phyloP scores from a whole-genome alignment of 1,139 yeast species.

The Yamadazyma membranifaciens region DNA sequence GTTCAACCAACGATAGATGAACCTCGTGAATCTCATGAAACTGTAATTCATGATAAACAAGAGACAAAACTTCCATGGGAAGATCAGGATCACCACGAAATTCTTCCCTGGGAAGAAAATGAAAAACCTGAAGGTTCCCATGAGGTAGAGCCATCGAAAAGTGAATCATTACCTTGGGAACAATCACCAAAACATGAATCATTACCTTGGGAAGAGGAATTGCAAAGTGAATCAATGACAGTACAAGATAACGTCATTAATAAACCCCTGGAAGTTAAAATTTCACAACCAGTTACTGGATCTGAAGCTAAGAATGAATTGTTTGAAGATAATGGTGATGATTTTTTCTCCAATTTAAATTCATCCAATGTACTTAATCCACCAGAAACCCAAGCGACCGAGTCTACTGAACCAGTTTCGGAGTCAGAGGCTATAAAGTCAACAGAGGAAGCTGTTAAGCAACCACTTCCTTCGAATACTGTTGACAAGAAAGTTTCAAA shows the following conservation, averaged over 20 bases:
- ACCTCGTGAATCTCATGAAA: too few species aligned
- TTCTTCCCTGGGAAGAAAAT: conserved; percentile 9
- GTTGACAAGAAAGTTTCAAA: background rate
- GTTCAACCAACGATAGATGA: too few species aligned
- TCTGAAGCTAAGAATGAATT: background rate
- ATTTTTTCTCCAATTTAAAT: conserved; percentile 3
- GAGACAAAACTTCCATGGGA: conserved; percentile 7
- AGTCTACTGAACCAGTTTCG: background rate
- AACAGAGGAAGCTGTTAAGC: too few species aligned
- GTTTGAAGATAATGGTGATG: background rate
- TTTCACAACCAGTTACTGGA: background rate
- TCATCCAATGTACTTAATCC: background rate
- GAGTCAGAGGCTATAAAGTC: too few species aligned
- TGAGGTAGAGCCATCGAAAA: conserved; percentile 5
- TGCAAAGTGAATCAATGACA: background rate
- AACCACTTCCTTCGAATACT: background rate
- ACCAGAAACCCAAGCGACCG: too few species aligned
- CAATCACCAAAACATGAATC: background rate
- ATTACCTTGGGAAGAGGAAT: conserved; percentile 4
- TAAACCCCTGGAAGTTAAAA: background rate
- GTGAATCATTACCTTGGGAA: conserved; percentile 8
- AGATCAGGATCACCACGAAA: background rate
- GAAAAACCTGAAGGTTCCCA: conserved; percentile 1
- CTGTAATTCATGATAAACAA: conserved; percentile 1
- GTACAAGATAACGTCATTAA: conserved; percentile 1